Conservation (phyloP, 441 rosid genomes). For the Brassica hybrid region DNA sequence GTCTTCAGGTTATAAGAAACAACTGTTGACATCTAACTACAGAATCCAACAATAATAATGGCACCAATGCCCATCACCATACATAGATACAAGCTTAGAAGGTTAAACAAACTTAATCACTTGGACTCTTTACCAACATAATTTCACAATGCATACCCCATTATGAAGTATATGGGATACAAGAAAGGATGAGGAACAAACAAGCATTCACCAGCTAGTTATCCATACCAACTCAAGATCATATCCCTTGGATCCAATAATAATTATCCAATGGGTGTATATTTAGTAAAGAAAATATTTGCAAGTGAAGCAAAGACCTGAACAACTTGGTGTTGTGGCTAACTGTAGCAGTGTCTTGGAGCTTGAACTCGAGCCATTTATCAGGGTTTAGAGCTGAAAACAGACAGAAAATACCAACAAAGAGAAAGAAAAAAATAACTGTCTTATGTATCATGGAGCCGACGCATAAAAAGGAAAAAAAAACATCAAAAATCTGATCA, state of each 20-base stretch:
- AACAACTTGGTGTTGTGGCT: slow-evolving; percentile 88
- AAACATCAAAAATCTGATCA: too few species aligned
- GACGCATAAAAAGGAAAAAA: too few species aligned
- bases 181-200: not conserved
- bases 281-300: not conserved
- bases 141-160: not conserved
- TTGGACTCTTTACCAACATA: not conserved
- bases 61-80: not conserved
- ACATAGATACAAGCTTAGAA: not conserved
- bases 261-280: not conserved
- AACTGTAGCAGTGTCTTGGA: slow-evolving; percentile 93
- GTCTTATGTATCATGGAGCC: too few species aligned
- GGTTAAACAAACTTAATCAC: slow-evolving; percentile 17
- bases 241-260: not conserved
- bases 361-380: slow-evolving; percentile 95
- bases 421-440: not conserved
- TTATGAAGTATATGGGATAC: not conserved
- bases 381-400: slow-evolving; percentile 83
- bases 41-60: not conserved
- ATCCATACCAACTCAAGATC: not conserved
- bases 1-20: not conserved
- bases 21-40: not conserved
- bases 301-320: slow-evolving; percentile 56
- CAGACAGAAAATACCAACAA: slow-evolving; percentile 8
- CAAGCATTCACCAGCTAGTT: not conserved